Evolutionary conservation across 257 asterid species (phyloP).

Genomic region (Forsythia viridissima): DNA sequence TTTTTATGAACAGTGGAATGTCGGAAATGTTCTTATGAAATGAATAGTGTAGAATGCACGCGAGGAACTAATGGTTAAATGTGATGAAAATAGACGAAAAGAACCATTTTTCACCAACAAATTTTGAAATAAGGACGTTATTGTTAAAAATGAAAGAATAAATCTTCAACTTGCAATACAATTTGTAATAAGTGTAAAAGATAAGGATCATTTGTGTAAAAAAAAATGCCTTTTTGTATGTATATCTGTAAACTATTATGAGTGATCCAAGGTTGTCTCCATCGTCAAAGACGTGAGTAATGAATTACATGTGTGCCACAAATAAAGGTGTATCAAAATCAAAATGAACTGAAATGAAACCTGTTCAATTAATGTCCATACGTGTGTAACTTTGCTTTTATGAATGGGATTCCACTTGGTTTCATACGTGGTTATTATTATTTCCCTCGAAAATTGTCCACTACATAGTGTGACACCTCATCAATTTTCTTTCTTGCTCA

Average conservation of each 20-base stretch:
- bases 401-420: slow-evolving; percentile 21
- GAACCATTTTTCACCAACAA: no score
- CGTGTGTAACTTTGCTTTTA: slow-evolving; percentile 2
- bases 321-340: slow-evolving; percentile 9
- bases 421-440: slow-evolving; percentile 27
- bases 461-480: background rate
- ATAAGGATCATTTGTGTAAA: no score
- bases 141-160: no score
- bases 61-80: no score
- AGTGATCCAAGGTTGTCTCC: background rate
- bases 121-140: no score
- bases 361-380: background rate
- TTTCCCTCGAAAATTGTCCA: background rate
- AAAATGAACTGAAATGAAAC: background rate
- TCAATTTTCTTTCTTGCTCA: background rate
- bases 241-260: background rate
- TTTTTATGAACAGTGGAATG: no score
- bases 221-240: no score
- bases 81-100: no score
- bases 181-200: no score
- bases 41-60: no score
- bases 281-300: background rate
- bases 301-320: slow-evolving; percentile 19
- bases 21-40: no score
- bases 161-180: no score